A percentile compares a stretch with the other conserved stretches of the same genome.
These are phyloP conservation scores for Emmonsia crescens DNA, from an alignment of 2,329 filamentous ascomycete genomes.

Conservation along the genomic window DNA sequence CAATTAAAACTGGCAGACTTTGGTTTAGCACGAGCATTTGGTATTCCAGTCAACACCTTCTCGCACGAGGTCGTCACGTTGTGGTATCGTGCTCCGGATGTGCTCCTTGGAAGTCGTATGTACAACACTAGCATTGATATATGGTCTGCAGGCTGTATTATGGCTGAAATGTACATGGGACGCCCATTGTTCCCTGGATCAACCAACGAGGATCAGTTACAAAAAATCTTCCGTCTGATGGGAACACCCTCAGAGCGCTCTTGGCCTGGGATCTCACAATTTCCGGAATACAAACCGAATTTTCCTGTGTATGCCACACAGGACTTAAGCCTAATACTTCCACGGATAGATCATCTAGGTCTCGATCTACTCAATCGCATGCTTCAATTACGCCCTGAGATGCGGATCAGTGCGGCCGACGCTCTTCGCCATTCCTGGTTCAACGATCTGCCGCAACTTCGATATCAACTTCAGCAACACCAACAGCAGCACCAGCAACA, in stretches of 20 bases:
- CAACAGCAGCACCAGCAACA: neutral
- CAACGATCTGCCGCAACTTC: conserved; percentile 49
- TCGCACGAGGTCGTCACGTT: conserved; percentile 95
- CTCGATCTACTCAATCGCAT: conserved; percentile 81
- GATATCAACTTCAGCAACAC: conserved; percentile 28
- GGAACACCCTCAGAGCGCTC: conserved; percentile 90
- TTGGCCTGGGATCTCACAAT: conserved; percentile 90
- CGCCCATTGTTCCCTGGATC: conserved; percentile 95
- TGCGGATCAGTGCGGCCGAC: conserved; percentile 77
- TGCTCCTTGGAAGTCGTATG: conserved; percentile 82
- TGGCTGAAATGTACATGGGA: conserved; percentile 99
- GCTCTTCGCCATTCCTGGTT: conserved; percentile 92
- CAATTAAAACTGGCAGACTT: conserved; percentile 91
- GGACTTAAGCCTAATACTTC: conserved; percentile 74
- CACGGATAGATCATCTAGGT: conserved; percentile 80
- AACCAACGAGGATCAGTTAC: conserved; percentile 93
- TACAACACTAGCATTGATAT: conserved; percentile 99
- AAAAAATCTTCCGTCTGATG: conserved; percentile 98
- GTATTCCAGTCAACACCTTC: conserved; percentile 98
- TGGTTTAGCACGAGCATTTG: conserved; percentile 84
- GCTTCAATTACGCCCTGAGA: conserved; percentile 85
- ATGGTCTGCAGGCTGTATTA: conserved; percentile 98
- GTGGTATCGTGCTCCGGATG: conserved; percentile 95
- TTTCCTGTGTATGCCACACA: conserved; percentile 93
- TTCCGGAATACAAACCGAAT: conserved; percentile 91